Percentiles rank a stretch among this genome's conserved stretches.
Evolutionary conservation across 192 early-diverging fungal species (phyloP).

Genomic region (Dimargaris verticillata): DNA sequence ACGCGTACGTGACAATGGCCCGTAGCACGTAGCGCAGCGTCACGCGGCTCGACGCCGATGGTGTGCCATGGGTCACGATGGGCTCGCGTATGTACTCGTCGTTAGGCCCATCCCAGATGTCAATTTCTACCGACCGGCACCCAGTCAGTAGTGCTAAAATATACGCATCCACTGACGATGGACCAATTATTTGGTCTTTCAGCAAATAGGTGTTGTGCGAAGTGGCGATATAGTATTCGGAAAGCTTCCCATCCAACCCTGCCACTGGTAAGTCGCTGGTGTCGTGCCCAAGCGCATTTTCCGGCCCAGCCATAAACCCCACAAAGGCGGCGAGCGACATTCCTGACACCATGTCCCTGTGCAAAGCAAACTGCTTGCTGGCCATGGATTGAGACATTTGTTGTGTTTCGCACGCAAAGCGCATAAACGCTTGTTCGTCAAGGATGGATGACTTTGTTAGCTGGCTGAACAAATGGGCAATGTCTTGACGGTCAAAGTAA

Average conservation of each 20-base stretch:
- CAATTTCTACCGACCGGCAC: constrained; percentile 84
- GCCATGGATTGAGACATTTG: not conserved
- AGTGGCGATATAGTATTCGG: constrained; percentile 68
- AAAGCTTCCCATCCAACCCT: constrained; percentile 35
- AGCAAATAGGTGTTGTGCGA: constrained; percentile 87
- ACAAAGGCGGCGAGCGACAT: not conserved
- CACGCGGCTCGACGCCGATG: constrained; percentile 64
- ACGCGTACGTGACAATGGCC: constrained; percentile 72
- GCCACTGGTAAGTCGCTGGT: not conserved
- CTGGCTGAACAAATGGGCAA: too few relatives aligned
- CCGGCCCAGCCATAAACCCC: not conserved
- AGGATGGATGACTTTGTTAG: too few relatives aligned
- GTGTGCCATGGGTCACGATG: constrained; percentile 62
- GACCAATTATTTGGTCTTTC: constrained; percentile 64
- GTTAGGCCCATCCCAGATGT: constrained; percentile 79
- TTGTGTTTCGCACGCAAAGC: not conserved
- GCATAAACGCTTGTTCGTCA: too few relatives aligned
- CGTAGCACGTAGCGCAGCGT: constrained; percentile 68
- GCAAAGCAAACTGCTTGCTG: not conserved
- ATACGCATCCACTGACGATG: constrained; percentile 71
- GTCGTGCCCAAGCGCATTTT: not conserved
- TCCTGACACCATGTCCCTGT: not conserved
- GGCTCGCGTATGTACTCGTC: too few relatives aligned
- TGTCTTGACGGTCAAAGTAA: too few relatives aligned
- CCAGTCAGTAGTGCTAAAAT: constrained; percentile 70